phyloP scores from a whole-genome alignment of 2,329 filamentous ascomycete genomes.

The Magnaporthiopsis rhizophila region DNA sequence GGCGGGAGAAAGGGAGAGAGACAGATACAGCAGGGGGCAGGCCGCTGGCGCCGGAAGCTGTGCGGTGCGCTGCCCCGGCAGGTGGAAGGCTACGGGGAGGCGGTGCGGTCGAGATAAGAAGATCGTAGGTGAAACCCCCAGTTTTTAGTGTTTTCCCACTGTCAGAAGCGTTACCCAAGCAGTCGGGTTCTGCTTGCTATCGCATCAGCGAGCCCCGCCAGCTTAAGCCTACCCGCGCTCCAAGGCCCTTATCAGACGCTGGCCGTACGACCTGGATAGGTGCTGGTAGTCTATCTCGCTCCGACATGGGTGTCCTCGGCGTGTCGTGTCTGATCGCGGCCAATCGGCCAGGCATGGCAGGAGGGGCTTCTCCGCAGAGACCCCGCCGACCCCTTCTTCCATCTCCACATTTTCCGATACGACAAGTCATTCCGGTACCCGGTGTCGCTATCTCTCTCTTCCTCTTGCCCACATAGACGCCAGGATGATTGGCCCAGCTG shows the following conservation, averaged over 20 bases:
- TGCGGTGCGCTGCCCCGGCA: no score
- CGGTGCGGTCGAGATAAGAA: background rate
- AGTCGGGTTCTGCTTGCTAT: background rate
- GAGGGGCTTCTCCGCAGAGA: background rate
- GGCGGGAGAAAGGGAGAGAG: background rate
- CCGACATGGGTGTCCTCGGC: background rate
- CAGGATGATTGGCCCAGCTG: background rate
- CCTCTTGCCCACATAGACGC: no score
- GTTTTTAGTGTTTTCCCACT: background rate
- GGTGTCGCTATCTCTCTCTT: background rate
- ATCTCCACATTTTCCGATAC: background rate
- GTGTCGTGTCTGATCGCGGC: no score
- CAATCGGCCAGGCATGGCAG: background rate
- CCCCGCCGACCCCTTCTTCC: background rate
- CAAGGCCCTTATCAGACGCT: background rate
- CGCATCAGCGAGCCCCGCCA: no score
- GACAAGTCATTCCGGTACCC: background rate
- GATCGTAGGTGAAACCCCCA: background rate
- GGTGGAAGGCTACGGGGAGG: no score
- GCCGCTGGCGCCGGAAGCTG: no score
- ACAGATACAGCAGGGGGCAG: background rate
- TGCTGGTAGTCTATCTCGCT: background rate
- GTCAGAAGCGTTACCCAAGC: background rate
- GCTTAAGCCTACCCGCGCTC: background rate
- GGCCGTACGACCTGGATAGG: background rate